phyloP scores from a whole-genome alignment of 495 filamentous ascomycete genomes.

The Amniculicola lignicola region DNA sequence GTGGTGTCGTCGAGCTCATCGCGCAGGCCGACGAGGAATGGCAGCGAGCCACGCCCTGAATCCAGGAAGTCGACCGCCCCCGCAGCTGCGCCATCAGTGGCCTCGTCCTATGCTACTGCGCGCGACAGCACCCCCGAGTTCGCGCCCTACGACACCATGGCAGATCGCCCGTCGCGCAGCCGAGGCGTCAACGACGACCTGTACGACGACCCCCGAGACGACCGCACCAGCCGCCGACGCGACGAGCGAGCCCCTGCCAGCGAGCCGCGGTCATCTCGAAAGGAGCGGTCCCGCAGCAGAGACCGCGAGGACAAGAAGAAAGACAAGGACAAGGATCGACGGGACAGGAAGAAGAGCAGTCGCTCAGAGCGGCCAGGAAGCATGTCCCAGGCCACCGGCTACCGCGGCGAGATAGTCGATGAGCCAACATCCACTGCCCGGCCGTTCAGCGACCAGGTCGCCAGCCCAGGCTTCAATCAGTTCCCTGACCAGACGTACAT shows the following conservation, averaged over 20 bases:
- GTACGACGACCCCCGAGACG: slow-evolving; percentile 23
- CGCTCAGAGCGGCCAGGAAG: slow-evolving; percentile 22
- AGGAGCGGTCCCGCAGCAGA: slow-evolving; percentile 29
- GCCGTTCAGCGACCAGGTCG: slow-evolving; percentile 43
- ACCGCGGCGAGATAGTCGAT: slow-evolving; percentile 19
- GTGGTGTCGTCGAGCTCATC: slow-evolving; percentile 41
- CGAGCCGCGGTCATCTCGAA: slow-evolving; percentile 15
- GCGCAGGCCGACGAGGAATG: slow-evolving; percentile 54
- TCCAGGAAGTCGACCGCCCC: slow-evolving; percentile 46
- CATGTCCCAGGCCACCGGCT: slow-evolving; percentile 7
- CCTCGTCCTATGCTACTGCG: slow-evolving; percentile 55
- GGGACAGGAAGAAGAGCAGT: slow-evolving; percentile 13
- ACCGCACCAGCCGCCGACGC: slow-evolving; percentile 16
- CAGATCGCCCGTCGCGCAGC: slow-evolving; percentile 5
- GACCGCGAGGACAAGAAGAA: slow-evolving; percentile 30
- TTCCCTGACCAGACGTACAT: slow-evolving; percentile 45
- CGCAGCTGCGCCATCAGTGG: slow-evolving; percentile 48
- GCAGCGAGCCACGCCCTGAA: slow-evolving; percentile 48
- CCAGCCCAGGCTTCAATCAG: slow-evolving; percentile 44
- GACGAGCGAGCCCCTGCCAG: slow-evolving; percentile 25
- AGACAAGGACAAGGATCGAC: slow-evolving; percentile 13
- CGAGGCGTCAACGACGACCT: slow-evolving; percentile 13
- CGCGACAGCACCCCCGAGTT: slow-evolving; percentile 36
- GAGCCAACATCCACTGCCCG: slow-evolving; percentile 34
- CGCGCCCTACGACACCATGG: slow-evolving; percentile 9